A percentile compares a stretch with the other conserved stretches of the same genome.
Conservation (phyloP, 345 rosid genomes). For the Populus ilicifolia region DNA sequence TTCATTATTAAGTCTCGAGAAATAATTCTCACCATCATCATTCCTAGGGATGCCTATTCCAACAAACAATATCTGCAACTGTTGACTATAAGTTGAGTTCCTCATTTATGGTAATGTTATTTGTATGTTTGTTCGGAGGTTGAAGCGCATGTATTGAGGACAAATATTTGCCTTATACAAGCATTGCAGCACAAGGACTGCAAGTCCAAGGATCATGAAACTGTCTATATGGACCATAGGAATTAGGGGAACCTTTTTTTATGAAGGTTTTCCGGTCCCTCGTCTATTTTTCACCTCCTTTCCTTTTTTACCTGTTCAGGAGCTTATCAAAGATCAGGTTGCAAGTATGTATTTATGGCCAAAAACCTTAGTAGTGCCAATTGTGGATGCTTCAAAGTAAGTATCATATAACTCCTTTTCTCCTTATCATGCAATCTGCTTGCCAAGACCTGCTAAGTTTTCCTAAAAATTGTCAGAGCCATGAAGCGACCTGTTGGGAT, state of each 20-base stretch:
- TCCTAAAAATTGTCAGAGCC: constrained; percentile 50
- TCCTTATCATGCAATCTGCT: constrained; percentile 1
- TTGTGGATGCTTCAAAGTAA: constrained; percentile 84
- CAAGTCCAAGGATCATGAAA: neutral
- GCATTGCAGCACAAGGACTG: neutral
- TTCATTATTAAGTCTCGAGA: neutral
- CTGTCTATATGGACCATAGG: neutral
- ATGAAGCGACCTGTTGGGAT: constrained; percentile 81
- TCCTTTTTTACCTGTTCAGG: constrained; percentile 41
- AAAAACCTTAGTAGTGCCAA: constrained; percentile 61
- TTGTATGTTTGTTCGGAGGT: neutral
- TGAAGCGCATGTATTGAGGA: neutral
- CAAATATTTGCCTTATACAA: neutral
- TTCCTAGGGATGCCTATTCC: neutral
- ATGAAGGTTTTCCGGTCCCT: neutral
- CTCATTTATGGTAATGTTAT: neutral
- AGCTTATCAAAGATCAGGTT: constrained; percentile 91
- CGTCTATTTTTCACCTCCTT: neutral
- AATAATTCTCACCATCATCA: neutral
- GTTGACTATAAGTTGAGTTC: neutral
- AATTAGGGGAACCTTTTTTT: too few species aligned
- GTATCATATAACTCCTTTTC: neutral
- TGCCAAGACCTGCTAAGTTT: neutral
- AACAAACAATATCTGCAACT: neutral
- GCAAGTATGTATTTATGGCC: constrained; percentile 98